Conservation (phyloP, 441 rosid species). For the Corymbia citriodora region DNA sequence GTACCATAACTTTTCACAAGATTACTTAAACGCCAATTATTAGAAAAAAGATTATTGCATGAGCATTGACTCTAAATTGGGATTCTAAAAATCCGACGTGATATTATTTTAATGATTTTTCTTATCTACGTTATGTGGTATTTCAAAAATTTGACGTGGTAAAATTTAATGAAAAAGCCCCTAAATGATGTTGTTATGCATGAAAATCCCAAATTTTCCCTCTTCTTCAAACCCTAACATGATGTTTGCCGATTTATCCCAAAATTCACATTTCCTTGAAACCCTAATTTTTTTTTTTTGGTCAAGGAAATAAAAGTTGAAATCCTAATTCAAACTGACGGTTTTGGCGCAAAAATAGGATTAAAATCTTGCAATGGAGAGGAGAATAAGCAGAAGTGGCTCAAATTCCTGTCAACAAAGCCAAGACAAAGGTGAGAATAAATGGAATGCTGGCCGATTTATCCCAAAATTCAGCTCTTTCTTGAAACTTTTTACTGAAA, state of each 20-base stretch:
- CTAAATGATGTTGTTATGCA: background rate
- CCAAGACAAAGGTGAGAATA: background rate
- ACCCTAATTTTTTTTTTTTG: background rate
- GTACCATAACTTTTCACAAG: background rate
- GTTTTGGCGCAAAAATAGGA: too few species aligned
- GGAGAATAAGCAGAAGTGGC: background rate
- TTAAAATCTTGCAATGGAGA: background rate
- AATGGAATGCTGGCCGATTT: background rate
- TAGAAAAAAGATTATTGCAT: background rate
- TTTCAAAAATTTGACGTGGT: rapidly evolving
- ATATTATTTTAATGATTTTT: background rate
- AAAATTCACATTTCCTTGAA: background rate
- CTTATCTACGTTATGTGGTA: rapidly evolving
- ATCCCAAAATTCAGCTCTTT: background rate
- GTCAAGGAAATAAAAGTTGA: too few species aligned
- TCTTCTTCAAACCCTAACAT: background rate
- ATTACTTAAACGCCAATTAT: background rate
- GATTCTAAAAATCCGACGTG: rapidly evolving
- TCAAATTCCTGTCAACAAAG: too few species aligned
- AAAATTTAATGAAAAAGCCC: background rate
- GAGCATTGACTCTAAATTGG: background rate
- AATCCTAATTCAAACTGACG: too few species aligned
- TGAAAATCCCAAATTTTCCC: background rate
- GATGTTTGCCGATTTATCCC: too few species aligned
- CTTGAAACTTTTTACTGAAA: rapidly evolving